Base-by-base conservation (phyloP, 1,284 basidiomycete genomes). In the Somion occarium region DNA sequence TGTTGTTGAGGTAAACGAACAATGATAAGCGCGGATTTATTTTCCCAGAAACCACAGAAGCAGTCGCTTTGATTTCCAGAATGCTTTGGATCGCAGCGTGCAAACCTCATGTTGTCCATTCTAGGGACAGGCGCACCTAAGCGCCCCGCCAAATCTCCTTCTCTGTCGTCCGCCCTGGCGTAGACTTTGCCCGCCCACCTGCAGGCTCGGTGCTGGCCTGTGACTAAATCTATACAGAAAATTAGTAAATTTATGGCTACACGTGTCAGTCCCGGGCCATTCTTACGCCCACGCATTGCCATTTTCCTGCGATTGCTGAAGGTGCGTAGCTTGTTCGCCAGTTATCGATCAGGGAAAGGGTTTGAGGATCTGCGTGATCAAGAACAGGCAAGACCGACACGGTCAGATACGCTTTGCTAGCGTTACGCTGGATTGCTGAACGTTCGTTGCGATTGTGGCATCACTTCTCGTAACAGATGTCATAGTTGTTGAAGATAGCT, bases 1-100 rank as follows among this genome's bases (percentile, higher is more conserved):
- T 50, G 23, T 50, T 37, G 12, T 44, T 50, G 48, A 50, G 39
- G 48, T 50, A 50, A 50, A 44, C 23, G 26, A 50, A 24, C 23
- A 11, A 38, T 50, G 48, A 50, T 50, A 27, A 26, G 19, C 42
- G 39, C 42, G 18, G 15, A 25, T 7, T 34, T 34, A 44, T 50
- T 42, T 37, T 42, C 24, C n/a, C 41, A 34, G 26, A 44, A 34
- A 42, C 34, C 27, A 15, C 38, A 44, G 37, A 50, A 42, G 25
- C 39, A 23, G 27, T 19, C 42, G 13, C 41, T 27, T 50, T 44
- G 24, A 27, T 26, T 50, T 50, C 48, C 48, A 50, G 48, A 50
- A 50, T 25, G 26, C 12, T 39, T 19, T 23, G 18, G 2, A 11
- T 7, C 26, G 48, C 23, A 34, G 22, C 42, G 27, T 50, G 48